A percentile compares a stretch with the other conserved stretches of the same genome.
phyloP scores from a whole-genome alignment of 257 asterid genomes.

The Rubia yunnanensis region DNA sequence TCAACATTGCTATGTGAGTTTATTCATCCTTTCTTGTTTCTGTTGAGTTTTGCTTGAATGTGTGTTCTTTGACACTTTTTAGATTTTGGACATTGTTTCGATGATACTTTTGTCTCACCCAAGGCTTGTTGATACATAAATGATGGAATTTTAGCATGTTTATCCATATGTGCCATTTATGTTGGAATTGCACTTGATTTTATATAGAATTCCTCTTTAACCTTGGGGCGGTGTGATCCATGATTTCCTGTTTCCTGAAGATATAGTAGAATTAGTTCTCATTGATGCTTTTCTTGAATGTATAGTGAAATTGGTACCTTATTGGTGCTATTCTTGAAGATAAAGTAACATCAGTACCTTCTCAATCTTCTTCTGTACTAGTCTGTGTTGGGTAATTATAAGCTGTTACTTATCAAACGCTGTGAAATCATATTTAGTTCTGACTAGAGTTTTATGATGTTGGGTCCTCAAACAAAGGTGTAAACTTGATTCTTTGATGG shows the following conservation, averaged over 20 bases:
- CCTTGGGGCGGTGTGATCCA: not conserved
- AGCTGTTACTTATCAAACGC: not conserved
- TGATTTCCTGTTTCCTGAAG: not conserved
- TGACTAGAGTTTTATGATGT: too few relatives aligned
- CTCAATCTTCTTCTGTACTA: not conserved
- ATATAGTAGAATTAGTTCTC: not conserved
- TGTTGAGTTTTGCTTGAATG: not conserved
- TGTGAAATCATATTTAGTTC: too few relatives aligned
- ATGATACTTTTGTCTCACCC: not conserved
- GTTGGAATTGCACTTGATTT: not conserved
- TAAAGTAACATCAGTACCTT: not conserved
- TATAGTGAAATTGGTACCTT: too few relatives aligned
- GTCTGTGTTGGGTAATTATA: not conserved
- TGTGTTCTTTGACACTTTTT: too few relatives aligned
- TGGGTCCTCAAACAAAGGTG: too few relatives aligned
- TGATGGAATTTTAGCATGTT: not conserved
- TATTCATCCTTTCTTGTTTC: not conserved
- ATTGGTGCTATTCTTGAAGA: too few relatives aligned
- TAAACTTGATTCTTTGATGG: too few relatives aligned
- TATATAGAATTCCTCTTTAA: not conserved
- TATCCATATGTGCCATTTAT: not conserved
- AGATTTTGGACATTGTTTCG: not conserved
- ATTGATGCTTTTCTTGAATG: too few relatives aligned
- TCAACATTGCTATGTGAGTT: constrained; percentile 72
- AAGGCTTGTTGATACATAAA: not conserved